Evolutionary conservation across 805 yeast species (phyloP).

Genomic region (Nakazawaea molendinolei): DNA sequence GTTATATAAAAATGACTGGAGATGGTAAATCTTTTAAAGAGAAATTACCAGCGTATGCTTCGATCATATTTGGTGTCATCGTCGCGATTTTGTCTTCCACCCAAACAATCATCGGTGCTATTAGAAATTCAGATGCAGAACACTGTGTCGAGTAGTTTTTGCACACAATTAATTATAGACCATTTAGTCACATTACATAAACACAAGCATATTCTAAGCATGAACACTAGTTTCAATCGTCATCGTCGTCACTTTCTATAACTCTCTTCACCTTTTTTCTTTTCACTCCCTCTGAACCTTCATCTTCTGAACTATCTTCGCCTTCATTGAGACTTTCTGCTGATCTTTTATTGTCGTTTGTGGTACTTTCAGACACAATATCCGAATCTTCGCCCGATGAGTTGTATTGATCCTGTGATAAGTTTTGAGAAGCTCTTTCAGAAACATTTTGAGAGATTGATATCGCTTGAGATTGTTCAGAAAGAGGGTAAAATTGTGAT

Average conservation of each 20-base stretch:
- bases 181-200: no score
- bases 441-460: no score
- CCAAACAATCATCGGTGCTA: constrained; percentile 53
- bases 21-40: constrained; percentile 32
- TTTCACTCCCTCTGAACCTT: not conserved
- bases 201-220: no score
- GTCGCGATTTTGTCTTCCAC: constrained; percentile 79
- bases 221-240: no score
- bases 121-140: constrained; percentile 32
- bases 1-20: constrained; percentile 62
- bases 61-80: constrained; percentile 64
- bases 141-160: constrained; percentile 36
- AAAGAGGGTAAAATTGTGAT: no score
- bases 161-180: not conserved
- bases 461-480: no score
- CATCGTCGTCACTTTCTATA: constrained; percentile 15
- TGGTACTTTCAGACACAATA: no score
- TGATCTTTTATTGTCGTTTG: no score
- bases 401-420: no score
- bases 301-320: constrained; percentile 7
- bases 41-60: constrained; percentile 50
- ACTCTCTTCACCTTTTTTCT: constrained; percentile 10
- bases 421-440: no score
- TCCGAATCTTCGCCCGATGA: no score
- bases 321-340: no score